Conservation (phyloP, 139 green algal genomes). For the Trebouxia sp. region DNA sequence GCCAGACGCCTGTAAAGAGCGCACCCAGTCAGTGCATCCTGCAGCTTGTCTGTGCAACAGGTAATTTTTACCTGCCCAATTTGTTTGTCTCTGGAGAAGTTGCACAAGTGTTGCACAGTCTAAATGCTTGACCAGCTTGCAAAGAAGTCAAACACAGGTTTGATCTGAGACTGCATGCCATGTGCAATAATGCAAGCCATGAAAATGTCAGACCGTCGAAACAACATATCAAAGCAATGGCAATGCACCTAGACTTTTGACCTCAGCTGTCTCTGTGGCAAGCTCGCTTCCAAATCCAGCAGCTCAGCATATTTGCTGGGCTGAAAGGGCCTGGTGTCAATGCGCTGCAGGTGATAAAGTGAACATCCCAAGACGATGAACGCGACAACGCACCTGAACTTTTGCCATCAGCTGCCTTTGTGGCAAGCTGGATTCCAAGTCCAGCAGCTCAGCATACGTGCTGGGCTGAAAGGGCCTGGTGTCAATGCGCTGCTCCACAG, state of each 20-base stretch:
- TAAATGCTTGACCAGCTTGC: not conserved
- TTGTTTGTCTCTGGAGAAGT: too few relatives aligned
- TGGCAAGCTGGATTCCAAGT: constrained; percentile 59
- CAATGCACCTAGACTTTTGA: not conserved
- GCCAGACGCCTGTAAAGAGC: constrained; percentile 9
- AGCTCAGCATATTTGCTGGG: constrained; percentile 47
- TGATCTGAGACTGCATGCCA: not conserved
- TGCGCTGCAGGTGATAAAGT: constrained; percentile 31
- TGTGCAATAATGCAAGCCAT: not conserved
- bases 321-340: constrained; percentile 66
- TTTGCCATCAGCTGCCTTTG: constrained; percentile 38
- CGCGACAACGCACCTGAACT: not conserved
- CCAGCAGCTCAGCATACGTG: constrained; percentile 42
- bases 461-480: constrained; percentile 60
- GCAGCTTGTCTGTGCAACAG: too few relatives aligned
- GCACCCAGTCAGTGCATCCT: too few relatives aligned
- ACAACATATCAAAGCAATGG: not conserved
- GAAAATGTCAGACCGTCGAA: not conserved
- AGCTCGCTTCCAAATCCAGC: constrained; percentile 54
- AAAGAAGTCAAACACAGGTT: constrained; percentile 23
- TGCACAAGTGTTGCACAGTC: too few relatives aligned
- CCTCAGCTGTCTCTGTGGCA: constrained; percentile 48
- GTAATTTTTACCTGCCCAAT: too few relatives aligned
- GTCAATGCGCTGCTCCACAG: constrained; percentile 54
- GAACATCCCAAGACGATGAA: not conserved